These are phyloP conservation scores for Daldinia sp. DNA, from an alignment of 2,329 filamentous ascomycete genomes.

Conservation along the genomic window DNA sequence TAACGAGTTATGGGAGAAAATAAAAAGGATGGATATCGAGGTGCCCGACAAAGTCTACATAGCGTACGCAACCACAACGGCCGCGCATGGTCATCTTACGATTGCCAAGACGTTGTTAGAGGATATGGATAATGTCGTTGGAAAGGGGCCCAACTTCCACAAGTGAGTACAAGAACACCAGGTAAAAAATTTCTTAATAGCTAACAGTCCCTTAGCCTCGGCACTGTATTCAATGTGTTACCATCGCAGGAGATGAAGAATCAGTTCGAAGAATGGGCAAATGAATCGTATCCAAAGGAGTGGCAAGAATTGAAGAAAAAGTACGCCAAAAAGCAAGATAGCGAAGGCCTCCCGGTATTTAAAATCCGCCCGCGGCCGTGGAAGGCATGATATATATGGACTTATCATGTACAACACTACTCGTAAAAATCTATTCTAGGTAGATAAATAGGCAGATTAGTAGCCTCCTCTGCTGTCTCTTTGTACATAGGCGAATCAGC, in stretches of 20 bases:
- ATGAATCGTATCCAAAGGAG: conserved; percentile 68
- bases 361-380: conserved; percentile 56
- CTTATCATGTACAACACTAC: conserved; percentile 45
- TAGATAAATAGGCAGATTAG: too few relatives aligned
- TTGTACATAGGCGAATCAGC: conserved; percentile 43
- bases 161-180: conserved; percentile 38
- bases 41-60: conserved; percentile 77
- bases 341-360: conserved; percentile 58
- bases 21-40: conserved; percentile 79
- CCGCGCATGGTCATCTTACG: conserved; percentile 74
- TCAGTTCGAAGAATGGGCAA: conserved; percentile 78
- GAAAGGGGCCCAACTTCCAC: conserved; percentile 38
- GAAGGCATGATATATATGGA: conserved; percentile 52
- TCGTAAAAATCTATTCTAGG: conserved; percentile 28
- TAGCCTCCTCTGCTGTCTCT: conserved; percentile 25
- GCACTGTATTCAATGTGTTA: conserved; percentile 77
- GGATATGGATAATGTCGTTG: conserved; percentile 71
- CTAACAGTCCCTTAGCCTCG: conserved; percentile 59
- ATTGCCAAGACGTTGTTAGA: conserved; percentile 72
- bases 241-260: conserved; percentile 71
- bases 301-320: conserved; percentile 73
- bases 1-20: conserved; percentile 73
- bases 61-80: conserved; percentile 79
- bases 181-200: not conserved
- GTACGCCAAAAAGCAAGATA: conserved; percentile 54